Evolutionary conservation across 2,329 filamentous ascomycete genomes (phyloP).

Genomic region (Rhynchosporium secalis): DNA sequence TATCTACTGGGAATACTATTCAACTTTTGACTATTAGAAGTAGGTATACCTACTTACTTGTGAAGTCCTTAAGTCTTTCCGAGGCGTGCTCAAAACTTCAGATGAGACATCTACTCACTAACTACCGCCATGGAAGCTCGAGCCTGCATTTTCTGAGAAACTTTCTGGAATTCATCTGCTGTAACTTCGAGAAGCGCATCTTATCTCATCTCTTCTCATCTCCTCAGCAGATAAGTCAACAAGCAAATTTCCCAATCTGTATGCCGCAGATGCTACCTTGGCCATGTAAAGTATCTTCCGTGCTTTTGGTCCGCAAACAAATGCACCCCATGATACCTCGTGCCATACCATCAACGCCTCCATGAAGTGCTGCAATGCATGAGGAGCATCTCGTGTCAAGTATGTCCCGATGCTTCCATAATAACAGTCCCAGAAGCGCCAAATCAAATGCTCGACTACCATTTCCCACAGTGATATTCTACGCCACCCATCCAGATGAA

Average conservation of each 20-base stretch:
- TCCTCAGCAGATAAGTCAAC: neutral
- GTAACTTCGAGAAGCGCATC: neutral
- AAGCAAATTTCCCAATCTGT: neutral
- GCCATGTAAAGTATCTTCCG: neutral
- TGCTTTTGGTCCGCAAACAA: neutral
- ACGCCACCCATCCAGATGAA: neutral
- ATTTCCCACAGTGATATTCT: neutral
- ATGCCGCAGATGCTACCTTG: neutral
- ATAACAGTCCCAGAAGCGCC: neutral
- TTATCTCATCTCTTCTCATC: neutral
- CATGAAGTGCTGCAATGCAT: neutral
- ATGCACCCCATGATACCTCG: neutral
- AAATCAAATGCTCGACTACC: neutral
- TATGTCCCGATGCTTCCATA: neutral
- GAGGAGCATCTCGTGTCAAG: too few relatives aligned
- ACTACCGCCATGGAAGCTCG: too few relatives aligned
- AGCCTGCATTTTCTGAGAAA: neutral
- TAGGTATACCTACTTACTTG: too few relatives aligned
- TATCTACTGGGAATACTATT: too few relatives aligned
- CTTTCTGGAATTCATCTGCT: neutral
- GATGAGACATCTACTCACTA: too few relatives aligned
- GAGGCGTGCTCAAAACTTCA: too few relatives aligned
- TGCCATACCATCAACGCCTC: neutral
- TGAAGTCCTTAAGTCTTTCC: too few relatives aligned
- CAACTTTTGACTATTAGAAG: too few relatives aligned